A percentile compares a stretch with the other conserved stretches of the same genome.
phyloP scores from a whole-genome alignment of 441 rosid species.

The Jatropha multifida region DNA sequence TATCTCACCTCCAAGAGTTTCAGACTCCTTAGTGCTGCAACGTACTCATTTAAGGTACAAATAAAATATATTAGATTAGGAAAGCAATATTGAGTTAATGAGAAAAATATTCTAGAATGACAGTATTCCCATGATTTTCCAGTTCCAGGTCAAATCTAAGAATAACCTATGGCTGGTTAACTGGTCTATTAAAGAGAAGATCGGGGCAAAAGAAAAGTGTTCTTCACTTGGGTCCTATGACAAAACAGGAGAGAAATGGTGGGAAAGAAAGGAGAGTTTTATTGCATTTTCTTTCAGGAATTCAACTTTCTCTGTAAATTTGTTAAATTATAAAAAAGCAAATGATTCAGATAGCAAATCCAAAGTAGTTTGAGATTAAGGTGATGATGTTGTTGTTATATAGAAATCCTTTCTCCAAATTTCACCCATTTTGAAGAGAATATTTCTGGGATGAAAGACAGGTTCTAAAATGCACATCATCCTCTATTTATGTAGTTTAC shows the following conservation, averaged over 20 bases:
- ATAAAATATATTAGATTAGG: not conserved
- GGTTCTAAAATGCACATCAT: slow-evolving; percentile 1
- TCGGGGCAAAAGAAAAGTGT: not conserved
- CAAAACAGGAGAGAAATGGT: not conserved
- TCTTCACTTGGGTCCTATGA: not conserved
- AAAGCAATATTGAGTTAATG: not conserved
- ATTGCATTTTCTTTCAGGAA: not conserved
- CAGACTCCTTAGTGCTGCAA: slow-evolving; percentile 34
- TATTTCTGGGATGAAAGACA: not conserved
- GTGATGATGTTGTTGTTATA: no score
- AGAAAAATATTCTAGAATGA: not conserved
- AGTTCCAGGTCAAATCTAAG: not conserved
- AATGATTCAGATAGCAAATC: no score
- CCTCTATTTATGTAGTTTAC: not conserved
- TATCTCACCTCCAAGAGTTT: slow-evolving; percentile 24
- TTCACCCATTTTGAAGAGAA: slow-evolving; percentile 3
- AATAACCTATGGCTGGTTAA: not conserved
- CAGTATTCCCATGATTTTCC: slow-evolving; percentile 3
- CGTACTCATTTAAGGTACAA: slow-evolving; percentile 19
- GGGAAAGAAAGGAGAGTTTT: not conserved
- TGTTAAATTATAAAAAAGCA: no score
- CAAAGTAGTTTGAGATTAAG: no score
- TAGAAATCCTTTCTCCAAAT: no score
- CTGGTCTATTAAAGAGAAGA: not conserved
- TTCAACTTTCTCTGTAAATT: not conserved